Evolutionary conservation across 768 basidiomycete genomes (phyloP).

Genomic region (Mycena indigotica): DNA sequence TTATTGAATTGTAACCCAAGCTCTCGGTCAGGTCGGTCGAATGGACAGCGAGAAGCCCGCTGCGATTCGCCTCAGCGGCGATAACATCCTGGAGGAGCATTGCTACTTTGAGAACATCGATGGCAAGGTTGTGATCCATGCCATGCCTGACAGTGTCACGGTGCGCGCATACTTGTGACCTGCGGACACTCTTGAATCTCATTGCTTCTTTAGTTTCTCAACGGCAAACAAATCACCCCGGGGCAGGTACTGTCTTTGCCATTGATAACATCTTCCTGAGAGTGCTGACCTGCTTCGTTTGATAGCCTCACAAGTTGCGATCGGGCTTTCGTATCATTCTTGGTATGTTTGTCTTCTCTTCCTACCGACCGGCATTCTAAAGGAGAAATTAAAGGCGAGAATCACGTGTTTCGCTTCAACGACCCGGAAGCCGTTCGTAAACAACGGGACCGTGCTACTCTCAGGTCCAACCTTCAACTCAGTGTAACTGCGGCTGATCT

Average conservation of each 20-base stretch:
- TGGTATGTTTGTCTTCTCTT: slow-evolving; percentile 53
- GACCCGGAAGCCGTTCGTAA: slow-evolving; percentile 94
- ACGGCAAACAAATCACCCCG: slow-evolving; percentile 83
- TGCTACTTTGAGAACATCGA: slow-evolving; percentile 88
- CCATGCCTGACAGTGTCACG: slow-evolving; percentile 79
- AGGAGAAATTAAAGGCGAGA: slow-evolving; percentile 62
- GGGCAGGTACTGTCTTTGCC: slow-evolving; percentile 58
- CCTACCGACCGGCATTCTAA: slow-evolving; percentile 5
- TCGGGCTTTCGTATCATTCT: slow-evolving; percentile 97
- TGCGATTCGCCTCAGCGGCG: slow-evolving; percentile 90
- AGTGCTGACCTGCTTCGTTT: slow-evolving; percentile 25
- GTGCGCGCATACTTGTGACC: slow-evolving; percentile 54
- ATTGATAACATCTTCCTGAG: slow-evolving; percentile 10
- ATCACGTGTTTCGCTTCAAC: slow-evolving; percentile 97
- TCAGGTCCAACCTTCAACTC: slow-evolving; percentile 68
- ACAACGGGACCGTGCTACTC: slow-evolving; percentile 78
- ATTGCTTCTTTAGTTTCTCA: slow-evolving; percentile 68
- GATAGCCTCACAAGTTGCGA: slow-evolving; percentile 76
- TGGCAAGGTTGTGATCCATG: slow-evolving; percentile 81
- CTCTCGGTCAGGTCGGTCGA: slow-evolving; percentile 64
- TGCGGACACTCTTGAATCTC: slow-evolving; percentile 15
- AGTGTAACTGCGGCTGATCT: slow-evolving; percentile 69
- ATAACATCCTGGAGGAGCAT: slow-evolving; percentile 89
- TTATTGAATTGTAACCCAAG: slow-evolving; percentile 8
- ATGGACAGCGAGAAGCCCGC: slow-evolving; percentile 79